These are phyloP conservation scores for Venturia pyrina DNA, from an alignment of 2,329 filamentous ascomycete genomes.

Conservation along the genomic window DNA sequence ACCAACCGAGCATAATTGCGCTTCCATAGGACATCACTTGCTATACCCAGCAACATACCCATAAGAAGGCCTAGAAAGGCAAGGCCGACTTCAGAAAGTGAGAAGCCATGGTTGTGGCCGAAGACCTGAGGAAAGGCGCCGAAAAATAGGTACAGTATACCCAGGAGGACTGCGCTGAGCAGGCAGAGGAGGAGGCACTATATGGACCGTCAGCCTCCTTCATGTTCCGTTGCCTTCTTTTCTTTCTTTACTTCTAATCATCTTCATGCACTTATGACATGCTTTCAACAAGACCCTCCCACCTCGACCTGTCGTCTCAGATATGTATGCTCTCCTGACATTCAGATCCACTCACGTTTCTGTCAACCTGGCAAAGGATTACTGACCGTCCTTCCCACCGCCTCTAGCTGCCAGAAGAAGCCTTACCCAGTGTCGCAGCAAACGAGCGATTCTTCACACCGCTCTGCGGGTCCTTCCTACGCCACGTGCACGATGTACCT, in stretches of 20 bases:
- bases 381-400: background rate
- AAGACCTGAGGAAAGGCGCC: slow-evolving; percentile 68
- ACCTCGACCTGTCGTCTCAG: background rate
- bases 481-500: background rate
- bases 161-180: slow-evolving; percentile 64
- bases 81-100: slow-evolving; percentile 58
- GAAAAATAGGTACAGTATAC: slow-evolving; percentile 71
- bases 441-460: background rate
- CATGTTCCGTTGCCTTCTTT: background rate
- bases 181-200: slow-evolving; percentile 57
- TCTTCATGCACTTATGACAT: background rate
- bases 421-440: background rate
- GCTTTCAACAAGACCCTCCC: background rate
- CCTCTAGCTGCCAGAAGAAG: background rate
- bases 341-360: background rate
- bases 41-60: slow-evolving; percentile 12
- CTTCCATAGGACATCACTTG: slow-evolving; percentile 10
- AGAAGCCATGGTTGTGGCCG: slow-evolving; percentile 54
- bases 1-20: slow-evolving; percentile 9
- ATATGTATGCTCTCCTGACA: background rate
- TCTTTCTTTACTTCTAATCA: background rate
- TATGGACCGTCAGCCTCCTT: background rate
- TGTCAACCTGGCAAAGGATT: background rate
- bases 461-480: background rate
- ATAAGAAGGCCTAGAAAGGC: slow-evolving; percentile 42